phyloP scores from a whole-genome alignment of 805 yeast species.

The Yamadazyma philogaea region DNA sequence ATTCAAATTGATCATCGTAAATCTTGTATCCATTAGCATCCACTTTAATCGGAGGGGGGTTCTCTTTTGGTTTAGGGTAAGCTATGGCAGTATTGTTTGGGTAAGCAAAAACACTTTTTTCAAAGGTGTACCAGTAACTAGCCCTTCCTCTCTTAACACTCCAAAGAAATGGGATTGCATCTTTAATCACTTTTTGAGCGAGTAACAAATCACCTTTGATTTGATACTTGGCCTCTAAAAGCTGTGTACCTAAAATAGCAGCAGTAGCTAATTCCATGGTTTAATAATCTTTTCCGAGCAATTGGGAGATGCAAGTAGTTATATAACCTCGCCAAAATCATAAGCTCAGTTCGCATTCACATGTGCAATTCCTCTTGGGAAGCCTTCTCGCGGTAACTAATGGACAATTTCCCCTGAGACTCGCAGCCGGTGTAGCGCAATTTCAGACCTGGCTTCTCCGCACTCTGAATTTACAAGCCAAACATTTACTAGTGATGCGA shows the following conservation, averaged over 20 bases:
- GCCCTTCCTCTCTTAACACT: slow-evolving; percentile 39
- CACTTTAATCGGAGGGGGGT: slow-evolving; percentile 23
- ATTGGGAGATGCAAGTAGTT: not conserved
- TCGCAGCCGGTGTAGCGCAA: not conserved
- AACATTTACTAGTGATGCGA: too few relatives aligned
- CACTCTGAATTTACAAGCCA: not conserved
- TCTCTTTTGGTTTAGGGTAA: slow-evolving; percentile 49
- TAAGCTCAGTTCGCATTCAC: slow-evolving; percentile 3
- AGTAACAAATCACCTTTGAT: slow-evolving; percentile 54
- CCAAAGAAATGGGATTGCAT: slow-evolving; percentile 41
- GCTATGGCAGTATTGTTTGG: slow-evolving; percentile 60
- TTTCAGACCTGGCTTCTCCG: slow-evolving; percentile 2
- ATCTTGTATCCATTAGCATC: slow-evolving; percentile 37
- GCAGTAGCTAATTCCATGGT: slow-evolving; percentile 38
- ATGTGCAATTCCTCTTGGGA: slow-evolving; percentile 4
- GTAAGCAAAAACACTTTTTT: slow-evolving; percentile 45
- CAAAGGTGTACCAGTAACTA: slow-evolving; percentile 71
- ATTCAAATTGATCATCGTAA: slow-evolving; percentile 52
- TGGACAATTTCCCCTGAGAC: not conserved
- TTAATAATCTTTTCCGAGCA: not conserved
- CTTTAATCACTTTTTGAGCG: slow-evolving; percentile 40
- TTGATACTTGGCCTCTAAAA: slow-evolving; percentile 46
- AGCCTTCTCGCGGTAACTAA: not conserved
- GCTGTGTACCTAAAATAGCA: slow-evolving; percentile 42
- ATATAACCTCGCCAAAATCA: slow-evolving; percentile 7